Conservation (phyloP, 352 stramenopile species). For the Hyaloperonospora brassicae region DNA sequence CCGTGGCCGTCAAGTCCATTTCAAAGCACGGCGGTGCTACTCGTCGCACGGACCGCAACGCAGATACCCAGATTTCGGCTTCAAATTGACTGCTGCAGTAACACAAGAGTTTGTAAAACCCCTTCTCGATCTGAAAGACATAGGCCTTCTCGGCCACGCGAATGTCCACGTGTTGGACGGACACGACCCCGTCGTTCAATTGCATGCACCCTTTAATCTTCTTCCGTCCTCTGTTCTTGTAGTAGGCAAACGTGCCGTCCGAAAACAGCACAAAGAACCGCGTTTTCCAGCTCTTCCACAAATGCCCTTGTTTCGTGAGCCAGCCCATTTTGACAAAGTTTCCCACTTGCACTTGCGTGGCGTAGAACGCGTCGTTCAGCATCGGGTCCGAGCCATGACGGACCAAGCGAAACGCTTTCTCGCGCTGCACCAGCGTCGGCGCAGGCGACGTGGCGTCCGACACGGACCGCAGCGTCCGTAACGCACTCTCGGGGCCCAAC, state of each 20-base stretch:
- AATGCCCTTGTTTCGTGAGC: conserved; percentile 78
- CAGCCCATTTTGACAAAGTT: conserved; percentile 80
- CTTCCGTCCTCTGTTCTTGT: conserved; percentile 63
- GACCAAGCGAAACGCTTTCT: conserved; percentile 36
- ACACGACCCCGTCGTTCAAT: conserved; percentile 78
- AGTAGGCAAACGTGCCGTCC: conserved; percentile 78
- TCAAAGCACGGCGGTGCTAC: conserved; percentile 45
- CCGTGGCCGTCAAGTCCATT: conserved; percentile 46
- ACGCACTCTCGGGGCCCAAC: conserved; percentile 11
- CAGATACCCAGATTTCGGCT: conserved; percentile 74
- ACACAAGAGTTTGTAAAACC: conserved; percentile 76
- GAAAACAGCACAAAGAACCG: conserved; percentile 81
- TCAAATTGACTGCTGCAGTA: conserved; percentile 72
- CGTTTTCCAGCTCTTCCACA: conserved; percentile 84
- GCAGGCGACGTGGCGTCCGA: conserved; percentile 14
- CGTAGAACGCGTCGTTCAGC: conserved; percentile 63
- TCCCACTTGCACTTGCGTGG: conserved; percentile 48
- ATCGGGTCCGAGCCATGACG: conserved; percentile 55
- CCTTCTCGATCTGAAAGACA: conserved; percentile 79
- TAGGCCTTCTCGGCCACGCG: conserved; percentile 56
- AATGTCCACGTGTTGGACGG: conserved; percentile 73
- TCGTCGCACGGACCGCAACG: conserved; percentile 44
- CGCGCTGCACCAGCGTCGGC: conserved; percentile 23
- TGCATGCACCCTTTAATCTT: conserved; percentile 80
- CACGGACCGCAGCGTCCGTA: conserved; percentile 17